These are phyloP conservation scores for Eucalyptus viminalis DNA, from an alignment of 345 rosid species.

Conservation along the genomic window DNA sequence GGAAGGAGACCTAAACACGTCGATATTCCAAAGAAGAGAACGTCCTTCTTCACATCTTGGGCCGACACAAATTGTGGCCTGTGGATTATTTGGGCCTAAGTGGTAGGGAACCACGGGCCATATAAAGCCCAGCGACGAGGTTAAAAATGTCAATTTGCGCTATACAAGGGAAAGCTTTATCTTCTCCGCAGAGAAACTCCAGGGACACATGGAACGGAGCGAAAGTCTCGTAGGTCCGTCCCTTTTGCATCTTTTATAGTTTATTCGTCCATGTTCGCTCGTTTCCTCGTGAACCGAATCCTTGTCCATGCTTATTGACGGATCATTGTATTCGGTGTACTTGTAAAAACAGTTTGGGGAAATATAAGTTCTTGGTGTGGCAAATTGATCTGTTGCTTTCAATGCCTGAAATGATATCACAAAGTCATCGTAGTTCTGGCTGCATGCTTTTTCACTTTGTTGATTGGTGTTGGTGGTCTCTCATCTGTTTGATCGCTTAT, in stretches of 20 bases:
- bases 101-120: background rate
- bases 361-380: background rate
- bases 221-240: background rate
- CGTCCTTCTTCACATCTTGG: background rate
- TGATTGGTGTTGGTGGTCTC: background rate
- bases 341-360: background rate
- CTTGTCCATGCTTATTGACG: background rate
- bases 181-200: background rate
- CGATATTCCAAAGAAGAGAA: background rate
- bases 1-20: background rate
- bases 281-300: background rate
- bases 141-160: background rate
- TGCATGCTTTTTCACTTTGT: background rate
- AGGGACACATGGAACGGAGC: background rate
- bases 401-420: background rate
- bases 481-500: background rate
- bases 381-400: background rate
- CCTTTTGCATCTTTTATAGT: background rate
- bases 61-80: background rate
- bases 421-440: background rate
- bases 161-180: background rate
- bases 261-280: background rate
- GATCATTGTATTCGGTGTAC: background rate
- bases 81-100: background rate
- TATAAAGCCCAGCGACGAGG: background rate